phyloP scores from a whole-genome alignment of 345 rosid genomes.

The Acer yangbiense region DNA sequence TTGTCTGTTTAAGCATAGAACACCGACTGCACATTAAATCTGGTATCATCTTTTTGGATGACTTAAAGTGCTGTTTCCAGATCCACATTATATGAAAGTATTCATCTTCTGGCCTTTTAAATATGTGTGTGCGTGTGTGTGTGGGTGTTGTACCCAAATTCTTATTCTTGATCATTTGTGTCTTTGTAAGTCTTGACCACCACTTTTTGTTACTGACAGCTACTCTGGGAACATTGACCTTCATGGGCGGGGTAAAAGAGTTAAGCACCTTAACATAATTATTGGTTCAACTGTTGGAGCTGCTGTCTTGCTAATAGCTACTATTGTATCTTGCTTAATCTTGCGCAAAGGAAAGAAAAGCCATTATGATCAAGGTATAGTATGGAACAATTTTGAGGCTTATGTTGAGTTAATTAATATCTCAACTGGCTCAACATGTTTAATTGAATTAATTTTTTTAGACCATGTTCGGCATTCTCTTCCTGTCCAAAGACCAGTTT shows the following conservation, averaged over 20 bases:
- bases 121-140: neutral
- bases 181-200: neutral
- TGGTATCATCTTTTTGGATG: neutral
- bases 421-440: constrained; percentile 13
- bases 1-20: neutral
- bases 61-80: neutral
- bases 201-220: constrained; percentile 38
- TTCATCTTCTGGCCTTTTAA: neutral
- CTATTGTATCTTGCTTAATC: constrained; percentile 54
- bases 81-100: neutral
- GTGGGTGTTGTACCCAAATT: neutral
- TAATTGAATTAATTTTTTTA: constrained; percentile 28
- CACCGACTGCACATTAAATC: neutral
- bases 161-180: neutral
- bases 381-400: constrained; percentile 14
- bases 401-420: constrained; percentile 4
- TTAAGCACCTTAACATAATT: constrained; percentile 50
- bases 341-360: constrained; percentile 60
- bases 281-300: constrained; percentile 82
- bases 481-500: constrained; percentile 52
- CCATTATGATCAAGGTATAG: constrained; percentile 44
- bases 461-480: constrained; percentile 46
- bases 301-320: constrained; percentile 61
- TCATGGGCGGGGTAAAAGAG: constrained; percentile 40
- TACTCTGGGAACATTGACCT: constrained; percentile 72